Base-by-base conservation (phyloP, 2,329 filamentous ascomycete species). In the Botrytis sinoallii region DNA sequence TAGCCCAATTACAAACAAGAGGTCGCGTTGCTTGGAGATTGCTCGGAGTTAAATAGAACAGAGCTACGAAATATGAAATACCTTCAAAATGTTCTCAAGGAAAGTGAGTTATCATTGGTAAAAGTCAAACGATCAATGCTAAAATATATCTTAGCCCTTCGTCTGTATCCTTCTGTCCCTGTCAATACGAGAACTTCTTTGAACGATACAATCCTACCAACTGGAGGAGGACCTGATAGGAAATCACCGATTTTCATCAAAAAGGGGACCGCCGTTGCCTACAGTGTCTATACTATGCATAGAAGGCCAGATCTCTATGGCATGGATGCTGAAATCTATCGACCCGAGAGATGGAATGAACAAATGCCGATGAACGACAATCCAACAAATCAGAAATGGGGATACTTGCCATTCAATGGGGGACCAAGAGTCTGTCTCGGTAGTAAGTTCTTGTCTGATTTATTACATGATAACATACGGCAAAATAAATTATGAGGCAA, bases 151-250 rank as follows among this genome's bases (percentile, higher is more conserved):
- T 18, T 29, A 73, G 72, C 57, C 25, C 55, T 48, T 14, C 55
- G 72, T 14, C 52, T 73, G 10, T 73, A 73, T 55, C 52, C 72
- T n/a, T 25, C 46, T 22, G 66, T 88, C 25, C 86, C 87, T 4
- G 77, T 83, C 57, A 89, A 89, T 79, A 80, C 81, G 16, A 85
- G 88, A 70, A 76, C 80, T 40, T 85, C 87, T 3, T 79, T 82
- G 14, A 80, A 81, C 59, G 86, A 88, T 64, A 80, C 77, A 10
- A 74, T 75, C 6, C 73, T 82, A 14, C 81, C 81, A 3, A 20
- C 48, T 4, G 81, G 80, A 8, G 80, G 81, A 10, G 81, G 80
- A 8, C 74, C 74, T 4, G 77, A 78, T 64, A 75, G 79, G 3
- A 71, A 74, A 55, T 69, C 73, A 4, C 78, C 72, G 2, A n/a